Conservation (phyloP, 2,329 filamentous ascomycete species). For the Colletotrichum abscissum region DNA sequence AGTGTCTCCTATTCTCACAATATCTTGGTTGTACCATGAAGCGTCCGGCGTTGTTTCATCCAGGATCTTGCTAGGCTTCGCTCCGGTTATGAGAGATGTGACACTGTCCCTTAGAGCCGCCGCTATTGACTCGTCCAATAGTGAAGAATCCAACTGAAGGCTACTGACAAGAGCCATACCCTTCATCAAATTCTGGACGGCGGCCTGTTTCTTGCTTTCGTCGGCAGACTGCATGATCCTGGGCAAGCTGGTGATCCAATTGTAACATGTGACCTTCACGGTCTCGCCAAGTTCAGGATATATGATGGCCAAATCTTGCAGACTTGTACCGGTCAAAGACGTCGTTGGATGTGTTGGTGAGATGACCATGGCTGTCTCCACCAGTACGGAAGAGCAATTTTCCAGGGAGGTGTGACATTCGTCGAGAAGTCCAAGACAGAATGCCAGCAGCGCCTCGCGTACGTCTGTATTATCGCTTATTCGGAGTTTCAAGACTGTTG, state of each 20-base stretch:
- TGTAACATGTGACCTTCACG: constrained; percentile 78
- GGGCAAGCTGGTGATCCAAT: constrained; percentile 84
- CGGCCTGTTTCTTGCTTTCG: constrained; percentile 78
- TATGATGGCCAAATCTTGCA: constrained; percentile 72
- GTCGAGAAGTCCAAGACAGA: constrained; percentile 82
- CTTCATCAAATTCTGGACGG: constrained; percentile 81
- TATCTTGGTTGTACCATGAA: constrained; percentile 43
- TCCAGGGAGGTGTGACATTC: constrained; percentile 80
- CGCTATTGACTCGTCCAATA: constrained; percentile 75
- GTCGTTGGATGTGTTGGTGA: constrained; percentile 59
- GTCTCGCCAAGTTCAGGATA: constrained; percentile 71
- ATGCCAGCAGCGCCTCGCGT: constrained; percentile 70
- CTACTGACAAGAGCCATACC: constrained; percentile 74
- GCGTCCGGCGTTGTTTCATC: constrained; percentile 45
- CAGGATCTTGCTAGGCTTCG: constrained; percentile 44
- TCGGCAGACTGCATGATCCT: constrained; percentile 87
- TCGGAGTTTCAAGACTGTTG: constrained; percentile 80
- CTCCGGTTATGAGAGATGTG: constrained; percentile 52
- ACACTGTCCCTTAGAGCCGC: constrained; percentile 81
- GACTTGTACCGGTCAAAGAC: constrained; percentile 54
- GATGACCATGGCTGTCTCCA: constrained; percentile 84
- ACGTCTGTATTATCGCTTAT: constrained; percentile 78
- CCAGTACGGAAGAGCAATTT: constrained; percentile 76
- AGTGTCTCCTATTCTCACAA: constrained; percentile 38
- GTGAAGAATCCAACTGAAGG: constrained; percentile 72